These are phyloP conservation scores for Huntiella bhutanensis DNA, from an alignment of 2,329 filamentous ascomycete species.

Conservation along the genomic window DNA sequence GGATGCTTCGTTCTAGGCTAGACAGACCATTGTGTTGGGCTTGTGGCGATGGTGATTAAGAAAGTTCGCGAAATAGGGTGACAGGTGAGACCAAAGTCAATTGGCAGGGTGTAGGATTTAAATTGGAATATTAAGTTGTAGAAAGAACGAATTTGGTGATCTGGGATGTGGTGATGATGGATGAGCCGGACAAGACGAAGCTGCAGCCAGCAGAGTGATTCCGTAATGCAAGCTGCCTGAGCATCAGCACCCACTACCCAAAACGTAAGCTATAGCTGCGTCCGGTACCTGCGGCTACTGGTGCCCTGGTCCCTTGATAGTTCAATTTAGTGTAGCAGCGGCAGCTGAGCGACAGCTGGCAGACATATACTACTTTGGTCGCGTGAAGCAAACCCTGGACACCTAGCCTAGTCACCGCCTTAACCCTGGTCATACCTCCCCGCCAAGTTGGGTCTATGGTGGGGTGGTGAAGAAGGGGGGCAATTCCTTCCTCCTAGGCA, in stretches of 20 bases:
- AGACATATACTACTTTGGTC: neutral
- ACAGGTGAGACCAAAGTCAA: neutral
- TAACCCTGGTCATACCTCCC: neutral
- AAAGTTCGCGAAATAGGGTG: neutral
- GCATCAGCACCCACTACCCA: neutral
- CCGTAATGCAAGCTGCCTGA: slow-evolving; percentile 11
- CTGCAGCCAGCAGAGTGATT: slow-evolving; percentile 8
- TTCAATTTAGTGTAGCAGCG: no score
- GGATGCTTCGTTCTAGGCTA: neutral
- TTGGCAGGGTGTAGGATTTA: neutral
- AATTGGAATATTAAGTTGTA: neutral
- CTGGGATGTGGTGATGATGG: neutral
- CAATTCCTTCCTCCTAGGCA: neutral
- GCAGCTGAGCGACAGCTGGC: neutral
- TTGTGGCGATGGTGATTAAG: slow-evolving; percentile 1
- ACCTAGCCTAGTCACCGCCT: neutral
- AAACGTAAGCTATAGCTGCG: neutral
- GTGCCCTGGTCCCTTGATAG: no score
- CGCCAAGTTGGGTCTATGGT: slow-evolving; percentile 1
- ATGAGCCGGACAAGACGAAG: neutral
- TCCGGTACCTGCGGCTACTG: no score
- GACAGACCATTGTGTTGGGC: slow-evolving; percentile 4
- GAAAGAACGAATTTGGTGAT: neutral
- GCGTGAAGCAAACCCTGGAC: no score
- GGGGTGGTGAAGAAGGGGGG: slow-evolving; percentile 3